phyloP scores from a whole-genome alignment of 139 green algal genomes.

The Pleodorina starrii region DNA sequence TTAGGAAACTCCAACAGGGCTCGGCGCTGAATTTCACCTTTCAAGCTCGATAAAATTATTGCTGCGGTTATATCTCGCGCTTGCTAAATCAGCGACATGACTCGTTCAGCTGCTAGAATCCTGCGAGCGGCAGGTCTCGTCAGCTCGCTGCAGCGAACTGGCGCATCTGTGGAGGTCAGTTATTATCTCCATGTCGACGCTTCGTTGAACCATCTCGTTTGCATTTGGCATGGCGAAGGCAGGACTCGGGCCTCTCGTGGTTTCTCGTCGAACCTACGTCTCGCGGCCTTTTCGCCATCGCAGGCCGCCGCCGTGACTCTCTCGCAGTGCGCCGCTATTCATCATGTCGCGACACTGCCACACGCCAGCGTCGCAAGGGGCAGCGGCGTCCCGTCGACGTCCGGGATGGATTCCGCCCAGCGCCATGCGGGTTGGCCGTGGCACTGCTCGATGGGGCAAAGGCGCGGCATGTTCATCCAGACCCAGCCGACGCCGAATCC shows the following conservation, averaged over 20 bases:
- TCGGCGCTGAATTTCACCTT: no score
- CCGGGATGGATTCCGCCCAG: not conserved
- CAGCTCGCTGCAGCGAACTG: not conserved
- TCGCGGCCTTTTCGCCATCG: no score
- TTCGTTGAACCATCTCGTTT: no score
- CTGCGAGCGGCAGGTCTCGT: not conserved
- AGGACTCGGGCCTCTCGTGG: no score
- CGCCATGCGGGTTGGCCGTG: not conserved
- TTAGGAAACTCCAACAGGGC: no score
- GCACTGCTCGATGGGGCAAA: conserved; percentile 47
- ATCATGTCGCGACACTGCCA: not conserved
- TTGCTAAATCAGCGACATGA: no score
- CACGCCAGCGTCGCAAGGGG: not conserved
- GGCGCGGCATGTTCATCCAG: conserved; percentile 96
- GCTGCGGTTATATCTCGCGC: no score
- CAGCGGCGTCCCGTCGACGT: conserved; percentile 7
- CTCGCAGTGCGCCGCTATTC: not conserved
- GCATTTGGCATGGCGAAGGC: no score
- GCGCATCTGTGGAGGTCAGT: not conserved
- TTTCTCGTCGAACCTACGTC: no score
- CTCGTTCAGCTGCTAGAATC: not conserved
- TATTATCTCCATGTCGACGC: no score
- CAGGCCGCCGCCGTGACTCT: conserved; percentile 5
- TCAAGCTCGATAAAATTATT: no score
- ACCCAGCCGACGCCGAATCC: conserved; percentile 97